phyloP scores from a whole-genome alignment of 2,329 filamentous ascomycete species.

The Aspergillus unguis region DNA sequence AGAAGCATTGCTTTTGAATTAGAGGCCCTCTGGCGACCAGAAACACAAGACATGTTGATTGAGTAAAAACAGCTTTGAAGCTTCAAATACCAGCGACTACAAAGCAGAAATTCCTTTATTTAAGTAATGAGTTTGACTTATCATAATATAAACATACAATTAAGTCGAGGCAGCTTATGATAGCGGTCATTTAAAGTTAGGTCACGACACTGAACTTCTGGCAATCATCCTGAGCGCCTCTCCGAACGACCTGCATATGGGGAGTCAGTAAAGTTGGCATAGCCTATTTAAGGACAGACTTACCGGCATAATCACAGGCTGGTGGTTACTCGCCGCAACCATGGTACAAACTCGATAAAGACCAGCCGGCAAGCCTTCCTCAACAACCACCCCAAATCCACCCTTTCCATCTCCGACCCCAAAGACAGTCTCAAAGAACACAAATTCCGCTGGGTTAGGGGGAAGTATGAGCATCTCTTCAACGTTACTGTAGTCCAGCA shows the following conservation, averaged over 20 bases:
- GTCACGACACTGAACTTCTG: constrained; percentile 2
- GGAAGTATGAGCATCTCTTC: not conserved
- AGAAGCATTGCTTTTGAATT: no score
- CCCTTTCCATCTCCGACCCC: not conserved
- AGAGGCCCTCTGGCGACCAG: no score
- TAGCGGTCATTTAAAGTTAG: no score
- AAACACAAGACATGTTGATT: no score
- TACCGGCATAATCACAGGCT: constrained; percentile 12
- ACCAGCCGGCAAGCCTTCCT: not conserved
- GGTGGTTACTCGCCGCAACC: constrained; percentile 7
- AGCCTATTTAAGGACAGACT: not conserved
- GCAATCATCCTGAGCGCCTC: constrained; percentile 8
- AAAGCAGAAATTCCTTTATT: no score
- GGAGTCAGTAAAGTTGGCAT: not conserved
- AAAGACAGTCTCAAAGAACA: constrained; percentile 5
- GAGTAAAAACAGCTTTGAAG: no score
- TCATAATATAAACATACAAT: no score
- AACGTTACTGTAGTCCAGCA: not conserved
- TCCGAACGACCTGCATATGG: not conserved
- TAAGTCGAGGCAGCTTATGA: no score
- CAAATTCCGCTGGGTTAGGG: not conserved
- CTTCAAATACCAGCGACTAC: no score
- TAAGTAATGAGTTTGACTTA: no score
- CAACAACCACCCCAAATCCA: not conserved
- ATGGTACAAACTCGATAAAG: constrained; percentile 9